Percentiles rank a stretch among this genome's conserved stretches.
Evolutionary conservation across 2,329 filamentous ascomycete genomes (phyloP).

Genomic region (Clonostachys rosea): DNA sequence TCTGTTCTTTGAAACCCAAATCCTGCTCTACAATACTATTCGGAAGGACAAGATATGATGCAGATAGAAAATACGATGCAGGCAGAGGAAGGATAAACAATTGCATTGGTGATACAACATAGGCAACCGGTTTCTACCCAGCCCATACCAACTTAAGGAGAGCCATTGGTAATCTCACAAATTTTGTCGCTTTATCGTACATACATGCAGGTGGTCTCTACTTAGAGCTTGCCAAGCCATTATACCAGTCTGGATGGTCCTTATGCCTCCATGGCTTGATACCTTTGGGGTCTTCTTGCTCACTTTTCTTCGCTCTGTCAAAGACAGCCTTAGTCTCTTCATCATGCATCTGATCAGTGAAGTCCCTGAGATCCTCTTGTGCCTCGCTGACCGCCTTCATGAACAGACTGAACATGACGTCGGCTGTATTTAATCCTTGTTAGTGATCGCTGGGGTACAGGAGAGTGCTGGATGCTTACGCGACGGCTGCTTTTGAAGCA

Average conservation of each 20-base stretch:
- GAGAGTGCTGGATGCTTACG: conserved; percentile 34
- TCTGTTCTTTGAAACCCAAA: no score
- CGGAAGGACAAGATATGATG: no score
- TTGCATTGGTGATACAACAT: no score
- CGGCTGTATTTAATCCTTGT: conserved; percentile 30
- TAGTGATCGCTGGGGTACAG: neutral
- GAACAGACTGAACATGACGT: conserved; percentile 41
- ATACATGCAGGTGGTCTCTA: no score
- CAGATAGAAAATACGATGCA: no score
- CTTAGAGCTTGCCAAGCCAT: neutral
- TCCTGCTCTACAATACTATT: no score
- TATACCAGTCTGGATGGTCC: conserved; percentile 56
- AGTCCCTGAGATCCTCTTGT: conserved; percentile 45
- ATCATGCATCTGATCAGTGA: conserved; percentile 38
- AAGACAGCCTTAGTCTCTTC: conserved; percentile 44
- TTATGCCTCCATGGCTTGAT: conserved; percentile 56
- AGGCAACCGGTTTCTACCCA: no score
- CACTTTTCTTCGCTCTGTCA: conserved; percentile 46
- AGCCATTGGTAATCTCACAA: no score
- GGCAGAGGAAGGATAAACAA: no score
- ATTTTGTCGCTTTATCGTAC: no score
- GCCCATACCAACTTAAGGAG: no score
- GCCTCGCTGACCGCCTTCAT: conserved; percentile 40
- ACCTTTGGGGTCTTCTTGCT: conserved; percentile 45
- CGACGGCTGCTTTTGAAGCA: conserved; percentile 42